Conservation (phyloP, 2,329 filamentous ascomycete species). For the Diaporthe capsici region DNA sequence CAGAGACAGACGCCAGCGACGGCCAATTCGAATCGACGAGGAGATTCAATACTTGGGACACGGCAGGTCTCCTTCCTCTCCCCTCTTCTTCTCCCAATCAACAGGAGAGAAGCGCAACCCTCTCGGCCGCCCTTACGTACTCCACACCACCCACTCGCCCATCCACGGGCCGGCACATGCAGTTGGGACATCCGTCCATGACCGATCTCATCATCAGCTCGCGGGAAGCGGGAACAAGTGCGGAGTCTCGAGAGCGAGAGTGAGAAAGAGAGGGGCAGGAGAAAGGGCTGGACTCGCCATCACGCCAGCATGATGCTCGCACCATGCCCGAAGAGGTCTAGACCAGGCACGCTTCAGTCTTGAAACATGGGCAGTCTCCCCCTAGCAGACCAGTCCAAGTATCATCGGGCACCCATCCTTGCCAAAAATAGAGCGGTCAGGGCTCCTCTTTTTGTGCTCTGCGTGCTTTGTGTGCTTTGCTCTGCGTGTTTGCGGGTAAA, state of each 20-base stretch:
- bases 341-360: constrained; percentile 43
- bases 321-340: constrained; percentile 44
- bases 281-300: background rate
- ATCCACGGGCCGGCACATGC: constrained; percentile 19
- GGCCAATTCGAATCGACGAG: background rate
- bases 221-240: background rate
- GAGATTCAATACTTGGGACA: background rate
- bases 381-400: constrained; percentile 22
- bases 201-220: constrained; percentile 8
- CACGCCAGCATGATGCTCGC: constrained; percentile 9
- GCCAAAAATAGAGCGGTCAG: constrained; percentile 31
- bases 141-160: constrained; percentile 11
- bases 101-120: background rate
- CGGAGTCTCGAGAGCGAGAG: background rate
- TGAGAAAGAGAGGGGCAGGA: background rate
- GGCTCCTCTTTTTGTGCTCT: background rate
- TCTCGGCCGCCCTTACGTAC: background rate
- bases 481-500: background rate
- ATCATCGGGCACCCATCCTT: constrained; percentile 32
- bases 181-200: constrained; percentile 7
- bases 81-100: constrained; percentile 14
- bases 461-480: background rate
- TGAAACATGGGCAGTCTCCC: constrained; percentile 41
- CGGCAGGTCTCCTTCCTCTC: background rate
- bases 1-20: background rate